phyloP scores from a whole-genome alignment of 805 yeast genomes.

The Kluyveromyces siamensis region DNA sequence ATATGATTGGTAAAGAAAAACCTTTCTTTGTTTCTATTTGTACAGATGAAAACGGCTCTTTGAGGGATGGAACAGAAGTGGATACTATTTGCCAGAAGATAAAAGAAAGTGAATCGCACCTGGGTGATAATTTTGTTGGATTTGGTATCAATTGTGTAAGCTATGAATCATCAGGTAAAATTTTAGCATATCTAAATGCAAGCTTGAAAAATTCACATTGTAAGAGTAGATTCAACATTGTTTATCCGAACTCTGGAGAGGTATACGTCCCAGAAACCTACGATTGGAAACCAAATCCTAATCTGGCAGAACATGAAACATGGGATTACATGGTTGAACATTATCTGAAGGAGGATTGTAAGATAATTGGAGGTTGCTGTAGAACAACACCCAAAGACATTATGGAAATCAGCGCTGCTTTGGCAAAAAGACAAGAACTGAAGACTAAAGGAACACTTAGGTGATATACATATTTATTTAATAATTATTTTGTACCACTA shows the following conservation, averaged over 20 bases:
- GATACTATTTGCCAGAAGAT: background rate
- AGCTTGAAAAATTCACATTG: too few species aligned
- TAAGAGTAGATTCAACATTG: background rate
- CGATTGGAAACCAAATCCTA: slow-evolving; percentile 31
- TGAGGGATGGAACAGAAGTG: slow-evolving; percentile 40
- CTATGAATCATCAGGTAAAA: too few species aligned
- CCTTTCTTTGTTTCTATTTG: slow-evolving; percentile 36
- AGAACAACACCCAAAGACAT: slow-evolving; percentile 49
- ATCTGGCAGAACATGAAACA: slow-evolving; percentile 12
- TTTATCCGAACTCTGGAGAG: slow-evolving; percentile 72
- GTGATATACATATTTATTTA: too few species aligned
- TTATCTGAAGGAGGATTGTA: slow-evolving; percentile 35
- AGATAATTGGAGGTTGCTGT: slow-evolving; percentile 69
- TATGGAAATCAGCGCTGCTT: slow-evolving; percentile 7
- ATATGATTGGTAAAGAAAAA: slow-evolving; percentile 17
- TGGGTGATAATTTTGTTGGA: too few species aligned
- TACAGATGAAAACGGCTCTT: slow-evolving; percentile 19
- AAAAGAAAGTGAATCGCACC: background rate
- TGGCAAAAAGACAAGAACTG: background rate
- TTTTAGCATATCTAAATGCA: too few species aligned
- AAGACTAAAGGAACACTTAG: background rate
- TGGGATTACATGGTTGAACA: slow-evolving; percentile 33
- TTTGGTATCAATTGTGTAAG: too few species aligned
- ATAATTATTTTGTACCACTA: too few species aligned
- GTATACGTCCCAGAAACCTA: slow-evolving; percentile 40